Evolutionary conservation across 495 filamentous ascomycete species (phyloP).

Genomic region (Annulohypoxylon maeteangense): DNA sequence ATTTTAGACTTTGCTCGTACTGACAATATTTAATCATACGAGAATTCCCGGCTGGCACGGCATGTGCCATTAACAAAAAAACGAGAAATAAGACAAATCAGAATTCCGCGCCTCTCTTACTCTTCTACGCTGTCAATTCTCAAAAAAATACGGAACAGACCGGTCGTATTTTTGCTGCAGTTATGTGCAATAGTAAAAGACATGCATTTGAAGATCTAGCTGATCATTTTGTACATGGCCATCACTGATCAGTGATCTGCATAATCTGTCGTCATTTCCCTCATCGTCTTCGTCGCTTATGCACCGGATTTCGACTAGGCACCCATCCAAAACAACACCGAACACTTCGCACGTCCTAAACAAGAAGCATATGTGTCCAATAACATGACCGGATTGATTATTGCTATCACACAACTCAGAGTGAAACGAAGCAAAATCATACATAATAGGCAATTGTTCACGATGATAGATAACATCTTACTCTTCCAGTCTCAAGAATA

Average conservation of each 20-base stretch:
- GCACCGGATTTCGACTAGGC: not conserved
- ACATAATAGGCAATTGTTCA: slow-evolving; percentile 3
- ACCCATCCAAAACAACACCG: not conserved
- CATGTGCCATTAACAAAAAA: not conserved
- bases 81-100: not conserved
- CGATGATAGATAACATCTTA: not conserved
- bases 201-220: slow-evolving; percentile 11
- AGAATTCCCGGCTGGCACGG: slow-evolving; percentile 6
- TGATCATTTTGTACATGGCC: not conserved
- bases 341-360: not conserved
- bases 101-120: not conserved
- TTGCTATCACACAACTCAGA: not conserved
- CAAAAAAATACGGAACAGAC: not conserved
- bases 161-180: not conserved
- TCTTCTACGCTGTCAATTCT: not conserved
- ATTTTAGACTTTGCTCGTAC: not conserved
- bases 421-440: not conserved
- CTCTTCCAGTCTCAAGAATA: not conserved
- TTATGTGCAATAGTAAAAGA: not conserved
- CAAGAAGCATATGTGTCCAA: not conserved
- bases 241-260: slow-evolving; percentile 3
- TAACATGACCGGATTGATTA: not conserved
- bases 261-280: slow-evolving; percentile 1
- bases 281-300: not conserved
- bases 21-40: not conserved